phyloP scores from a whole-genome alignment of 1,284 basidiomycete species.

The Cryptococcus deneoformans region DNA sequence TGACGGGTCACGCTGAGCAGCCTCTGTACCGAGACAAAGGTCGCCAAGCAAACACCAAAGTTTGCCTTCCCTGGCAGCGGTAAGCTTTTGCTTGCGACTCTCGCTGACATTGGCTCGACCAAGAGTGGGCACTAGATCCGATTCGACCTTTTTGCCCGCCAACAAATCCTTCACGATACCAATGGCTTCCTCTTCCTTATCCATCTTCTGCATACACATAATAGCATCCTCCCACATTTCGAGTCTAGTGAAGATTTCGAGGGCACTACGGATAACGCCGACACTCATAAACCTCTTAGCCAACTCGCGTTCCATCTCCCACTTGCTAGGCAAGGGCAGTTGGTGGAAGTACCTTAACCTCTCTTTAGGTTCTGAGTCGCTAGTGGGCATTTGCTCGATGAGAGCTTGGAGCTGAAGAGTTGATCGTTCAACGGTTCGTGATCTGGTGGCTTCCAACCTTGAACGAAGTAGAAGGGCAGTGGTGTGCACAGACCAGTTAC shows the following conservation, averaged over 20 bases:
- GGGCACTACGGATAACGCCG: slow-evolving; percentile 79
- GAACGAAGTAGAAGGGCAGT: slow-evolving; percentile 89
- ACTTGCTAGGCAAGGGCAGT: slow-evolving; percentile 76
- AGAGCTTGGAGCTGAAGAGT: slow-evolving; percentile 87
- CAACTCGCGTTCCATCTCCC: slow-evolving; percentile 88
- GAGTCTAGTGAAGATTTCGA: slow-evolving; percentile 86
- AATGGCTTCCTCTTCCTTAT: slow-evolving; percentile 71
- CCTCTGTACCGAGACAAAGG: slow-evolving; percentile 61
- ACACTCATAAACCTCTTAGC: slow-evolving; percentile 74
- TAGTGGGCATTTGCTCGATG: slow-evolving; percentile 89
- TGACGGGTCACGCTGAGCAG: slow-evolving; percentile 26
- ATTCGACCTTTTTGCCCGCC: slow-evolving; percentile 75
- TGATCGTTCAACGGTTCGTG: slow-evolving; percentile 85
- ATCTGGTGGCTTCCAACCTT: slow-evolving; percentile 77
- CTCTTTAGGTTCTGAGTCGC: slow-evolving; percentile 62
- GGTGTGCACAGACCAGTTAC: slow-evolving; percentile 92
- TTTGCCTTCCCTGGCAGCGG: slow-evolving; percentile 77
- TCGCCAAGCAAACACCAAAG: slow-evolving; percentile 96
- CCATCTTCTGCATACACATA: slow-evolving; percentile 75
- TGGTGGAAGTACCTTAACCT: slow-evolving; percentile 74
- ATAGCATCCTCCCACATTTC: slow-evolving; percentile 98
- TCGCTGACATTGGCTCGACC: slow-evolving; percentile 56
- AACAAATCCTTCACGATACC: slow-evolving; percentile 77
- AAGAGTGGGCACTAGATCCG: slow-evolving; percentile 65
- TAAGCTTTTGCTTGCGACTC: slow-evolving; percentile 56